Conservation (phyloP, 176 grass and related monocot species). For the Canna indica region DNA sequence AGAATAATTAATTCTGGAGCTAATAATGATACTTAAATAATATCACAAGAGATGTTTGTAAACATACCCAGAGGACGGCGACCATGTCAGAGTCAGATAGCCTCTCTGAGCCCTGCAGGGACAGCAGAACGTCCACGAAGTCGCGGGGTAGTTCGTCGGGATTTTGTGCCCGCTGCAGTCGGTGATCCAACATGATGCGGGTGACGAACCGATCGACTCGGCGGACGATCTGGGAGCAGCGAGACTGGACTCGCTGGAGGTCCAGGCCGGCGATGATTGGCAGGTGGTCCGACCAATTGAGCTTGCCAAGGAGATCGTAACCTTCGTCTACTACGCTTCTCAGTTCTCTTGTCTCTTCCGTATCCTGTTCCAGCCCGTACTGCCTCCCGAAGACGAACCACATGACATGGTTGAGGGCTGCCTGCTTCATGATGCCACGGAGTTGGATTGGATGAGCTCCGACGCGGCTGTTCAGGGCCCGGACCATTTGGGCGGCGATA, state of each 20-base stretch:
- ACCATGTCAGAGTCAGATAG: constrained; percentile 63
- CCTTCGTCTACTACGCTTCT: constrained; percentile 61
- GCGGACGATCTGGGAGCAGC: constrained; percentile 46
- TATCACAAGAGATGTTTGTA: not conserved
- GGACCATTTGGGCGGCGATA: constrained; percentile 56
- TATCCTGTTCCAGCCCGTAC: constrained; percentile 29
- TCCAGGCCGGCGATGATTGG: constrained; percentile 37
- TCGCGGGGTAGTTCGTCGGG: constrained; percentile 4
- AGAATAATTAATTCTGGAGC: not conserved
- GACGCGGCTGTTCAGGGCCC: not conserved
- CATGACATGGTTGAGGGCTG: constrained; percentile 72
- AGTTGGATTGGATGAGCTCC: not conserved
- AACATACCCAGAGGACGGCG: constrained; percentile 66
- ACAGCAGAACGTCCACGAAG: constrained; percentile 70
- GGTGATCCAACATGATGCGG: constrained; percentile 62
- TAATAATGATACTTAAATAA: not conserved
- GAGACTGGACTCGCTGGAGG: constrained; percentile 34
- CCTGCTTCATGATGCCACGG: constrained; percentile 42
- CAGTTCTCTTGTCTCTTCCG: constrained; percentile 45
- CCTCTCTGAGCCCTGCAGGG: constrained; percentile 43
- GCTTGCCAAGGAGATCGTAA: constrained; percentile 50
- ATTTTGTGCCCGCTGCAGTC: not conserved
- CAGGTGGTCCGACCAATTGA: constrained; percentile 87
- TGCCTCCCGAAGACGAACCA: constrained; percentile 49
- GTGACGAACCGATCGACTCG: constrained; percentile 47